Base-by-base conservation (phyloP, 331 rosid genomes). In the Quercus phellos region DNA sequence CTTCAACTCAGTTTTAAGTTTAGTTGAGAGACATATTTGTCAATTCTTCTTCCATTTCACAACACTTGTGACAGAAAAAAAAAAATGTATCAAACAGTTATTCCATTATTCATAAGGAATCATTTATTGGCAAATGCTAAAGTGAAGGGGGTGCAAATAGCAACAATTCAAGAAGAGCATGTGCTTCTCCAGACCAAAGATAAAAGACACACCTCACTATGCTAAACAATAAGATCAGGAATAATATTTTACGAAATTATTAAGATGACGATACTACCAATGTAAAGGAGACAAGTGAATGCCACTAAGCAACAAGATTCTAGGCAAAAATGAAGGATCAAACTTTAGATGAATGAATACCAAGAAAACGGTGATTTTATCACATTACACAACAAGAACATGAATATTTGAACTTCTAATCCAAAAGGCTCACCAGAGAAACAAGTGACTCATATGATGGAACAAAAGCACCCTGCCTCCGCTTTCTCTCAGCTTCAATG, bases 391-490 rank as follows among this genome's bases (percentile, higher is more conserved):
- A 17, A 32, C 26, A 64, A 64, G 46, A 30, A 22, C 34, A 7
- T 66, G 4, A 17, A 32, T 18, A 19, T 34, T 34, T 66, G 71
- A 66, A 32, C 38, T 60, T 79, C 70, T 10, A 58, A 81, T 68
- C 73, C 43, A 75, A 72, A 83, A 73, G 81, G 89, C 96, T 86
- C 84, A 95, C 99, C 86, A 93, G 80, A 55, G 98, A 91, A 42
- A 95, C 99, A 77, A 95, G 99, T 64, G 98, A 92, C 83, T 95
- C 98, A 21, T 93, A 95, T 18, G 97, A 97, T 4, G 92, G 98
- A 78, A 96, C 82, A 73, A 93, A 95, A 79, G 89, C 78, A 69
- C 89, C 97, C 81, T 89, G 86, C 89, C 98, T 95, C 84, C 92
- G 87, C 76, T 89, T 93, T 88, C 94, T 88, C 88, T 95, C 99